Conservation (phyloP, 176 grass and related monocot genomes). For the Oryza meridionalis region DNA sequence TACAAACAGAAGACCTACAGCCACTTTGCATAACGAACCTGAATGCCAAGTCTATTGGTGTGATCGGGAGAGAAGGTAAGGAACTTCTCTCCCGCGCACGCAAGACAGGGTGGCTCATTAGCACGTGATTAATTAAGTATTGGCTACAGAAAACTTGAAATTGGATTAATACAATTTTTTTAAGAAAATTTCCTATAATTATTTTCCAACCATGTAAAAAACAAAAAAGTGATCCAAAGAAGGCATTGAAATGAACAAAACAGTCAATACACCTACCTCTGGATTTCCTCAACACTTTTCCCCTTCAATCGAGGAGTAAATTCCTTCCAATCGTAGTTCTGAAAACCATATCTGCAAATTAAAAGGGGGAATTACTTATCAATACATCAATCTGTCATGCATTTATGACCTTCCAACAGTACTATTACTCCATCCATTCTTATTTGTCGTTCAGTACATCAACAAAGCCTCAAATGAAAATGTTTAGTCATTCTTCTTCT, state of each 20-base stretch:
- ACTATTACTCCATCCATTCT: not conserved
- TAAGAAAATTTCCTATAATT: too few relatives aligned
- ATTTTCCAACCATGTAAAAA: not conserved
- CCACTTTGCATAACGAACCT: constrained; percentile 2
- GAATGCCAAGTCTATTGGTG: not conserved
- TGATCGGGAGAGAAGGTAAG: too few relatives aligned
- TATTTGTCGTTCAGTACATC: not conserved
- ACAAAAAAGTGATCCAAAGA: constrained; percentile 25
- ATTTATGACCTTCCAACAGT: constrained; percentile 16
- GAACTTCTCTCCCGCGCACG: too few relatives aligned
- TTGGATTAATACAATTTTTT: too few relatives aligned
- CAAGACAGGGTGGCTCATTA: too few relatives aligned
- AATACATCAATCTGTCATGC: not conserved
- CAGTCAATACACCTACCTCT: constrained; percentile 61
- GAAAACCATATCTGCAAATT: constrained; percentile 90
- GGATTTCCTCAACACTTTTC: constrained; percentile 81
- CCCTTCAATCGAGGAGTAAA: constrained; percentile 92
- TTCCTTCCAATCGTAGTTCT: constrained; percentile 94
- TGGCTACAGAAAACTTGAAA: too few relatives aligned
- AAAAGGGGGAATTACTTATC: not conserved
- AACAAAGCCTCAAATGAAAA: not conserved
- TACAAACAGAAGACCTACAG: not conserved
- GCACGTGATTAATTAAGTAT: too few relatives aligned
- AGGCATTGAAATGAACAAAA: not conserved
- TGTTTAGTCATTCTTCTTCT: not conserved